A percentile compares a stretch with the other conserved stretches of the same genome.
These are phyloP conservation scores for Atkinsonella hypoxylon DNA, from an alignment of 2,329 filamentous ascomycete genomes.

Conservation along the genomic window DNA sequence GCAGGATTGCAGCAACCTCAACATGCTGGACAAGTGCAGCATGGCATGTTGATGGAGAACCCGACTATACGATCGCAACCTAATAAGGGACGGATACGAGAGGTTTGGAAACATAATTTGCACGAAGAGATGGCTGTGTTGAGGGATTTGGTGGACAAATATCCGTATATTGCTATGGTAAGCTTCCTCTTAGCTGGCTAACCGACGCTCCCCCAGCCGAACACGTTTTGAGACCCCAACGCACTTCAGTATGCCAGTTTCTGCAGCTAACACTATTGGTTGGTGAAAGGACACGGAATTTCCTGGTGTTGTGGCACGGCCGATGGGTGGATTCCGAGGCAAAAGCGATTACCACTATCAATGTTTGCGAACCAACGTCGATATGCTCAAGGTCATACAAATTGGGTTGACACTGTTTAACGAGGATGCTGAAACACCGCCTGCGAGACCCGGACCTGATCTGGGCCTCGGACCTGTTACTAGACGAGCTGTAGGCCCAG, in stretches of 20 bases:
- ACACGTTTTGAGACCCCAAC: background rate
- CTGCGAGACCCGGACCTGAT: slow-evolving; percentile 48
- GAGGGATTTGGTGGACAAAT: slow-evolving; percentile 74
- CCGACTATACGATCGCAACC: slow-evolving; percentile 33
- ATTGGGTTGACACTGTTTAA: slow-evolving; percentile 91
- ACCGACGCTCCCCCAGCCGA: no score
- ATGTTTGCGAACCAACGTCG: slow-evolving; percentile 91
- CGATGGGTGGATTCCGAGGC: slow-evolving; percentile 86
- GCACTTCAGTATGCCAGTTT: background rate
- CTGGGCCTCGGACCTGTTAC: slow-evolving; percentile 23
- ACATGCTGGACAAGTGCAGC: slow-evolving; percentile 32
- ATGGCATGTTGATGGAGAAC: slow-evolving; percentile 30
- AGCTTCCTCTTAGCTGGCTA: slow-evolving; percentile 19
- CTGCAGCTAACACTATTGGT: slow-evolving; percentile 6
- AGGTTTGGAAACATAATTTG: slow-evolving; percentile 91
- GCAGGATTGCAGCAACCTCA: slow-evolving; percentile 48
- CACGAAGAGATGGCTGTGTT: slow-evolving; percentile 81
- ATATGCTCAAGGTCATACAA: slow-evolving; percentile 94
- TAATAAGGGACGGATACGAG: slow-evolving; percentile 77
- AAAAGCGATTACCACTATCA: slow-evolving; percentile 99
- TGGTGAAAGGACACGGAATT: slow-evolving; percentile 79
- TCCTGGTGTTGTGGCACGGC: slow-evolving; percentile 89
- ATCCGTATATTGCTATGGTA: slow-evolving; percentile 97
- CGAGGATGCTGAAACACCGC: slow-evolving; percentile 75
- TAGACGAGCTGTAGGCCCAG: slow-evolving; percentile 28